A percentile compares a stretch with the other conserved stretches of the same genome.
phyloP scores from a whole-genome alignment of 139 green algal genomes.

The Chlorella sp. region DNA sequence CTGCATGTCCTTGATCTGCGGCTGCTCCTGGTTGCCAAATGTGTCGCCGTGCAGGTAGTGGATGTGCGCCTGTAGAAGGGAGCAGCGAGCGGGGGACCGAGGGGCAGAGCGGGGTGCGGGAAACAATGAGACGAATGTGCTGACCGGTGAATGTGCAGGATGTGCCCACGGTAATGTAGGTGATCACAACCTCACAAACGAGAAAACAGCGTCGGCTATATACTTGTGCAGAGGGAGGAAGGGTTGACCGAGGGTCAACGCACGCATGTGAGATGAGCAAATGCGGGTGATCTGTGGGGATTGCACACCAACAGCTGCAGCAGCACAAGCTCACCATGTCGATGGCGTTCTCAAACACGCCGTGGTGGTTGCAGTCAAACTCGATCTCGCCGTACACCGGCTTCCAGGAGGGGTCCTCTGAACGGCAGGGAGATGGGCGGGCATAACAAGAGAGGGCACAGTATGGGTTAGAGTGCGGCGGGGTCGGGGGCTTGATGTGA shows the following conservation, averaged over 20 bases:
- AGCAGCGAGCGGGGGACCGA: too few relatives aligned
- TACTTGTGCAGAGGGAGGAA: too few relatives aligned
- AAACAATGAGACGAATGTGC: too few relatives aligned
- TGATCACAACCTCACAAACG: too few relatives aligned
- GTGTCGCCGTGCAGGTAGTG: conserved; percentile 86
- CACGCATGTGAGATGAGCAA: too few relatives aligned
- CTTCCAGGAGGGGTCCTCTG: conserved; percentile 73
- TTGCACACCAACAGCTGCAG: neutral
- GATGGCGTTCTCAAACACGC: conserved; percentile 90
- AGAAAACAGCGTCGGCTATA: too few relatives aligned
- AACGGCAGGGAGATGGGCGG: neutral
- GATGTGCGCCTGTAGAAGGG: conserved; percentile 71
- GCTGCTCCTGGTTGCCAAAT: conserved; percentile 43
- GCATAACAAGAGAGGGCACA: neutral
- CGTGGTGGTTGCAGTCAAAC: conserved; percentile 60
- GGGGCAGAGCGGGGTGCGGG: too few relatives aligned
- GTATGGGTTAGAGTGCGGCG: neutral
- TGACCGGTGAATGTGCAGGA: too few relatives aligned
- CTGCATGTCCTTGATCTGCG: conserved; percentile 77
- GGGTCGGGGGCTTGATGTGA: too few relatives aligned
- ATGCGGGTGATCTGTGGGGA: too few relatives aligned
- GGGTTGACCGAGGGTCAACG: too few relatives aligned
- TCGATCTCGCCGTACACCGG: conserved; percentile 76
- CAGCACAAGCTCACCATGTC: conserved; percentile 63
- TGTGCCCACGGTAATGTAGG: too few relatives aligned